Evolutionary conservation across 257 asterid species (phyloP).

Genomic region (Avicennia marina): DNA sequence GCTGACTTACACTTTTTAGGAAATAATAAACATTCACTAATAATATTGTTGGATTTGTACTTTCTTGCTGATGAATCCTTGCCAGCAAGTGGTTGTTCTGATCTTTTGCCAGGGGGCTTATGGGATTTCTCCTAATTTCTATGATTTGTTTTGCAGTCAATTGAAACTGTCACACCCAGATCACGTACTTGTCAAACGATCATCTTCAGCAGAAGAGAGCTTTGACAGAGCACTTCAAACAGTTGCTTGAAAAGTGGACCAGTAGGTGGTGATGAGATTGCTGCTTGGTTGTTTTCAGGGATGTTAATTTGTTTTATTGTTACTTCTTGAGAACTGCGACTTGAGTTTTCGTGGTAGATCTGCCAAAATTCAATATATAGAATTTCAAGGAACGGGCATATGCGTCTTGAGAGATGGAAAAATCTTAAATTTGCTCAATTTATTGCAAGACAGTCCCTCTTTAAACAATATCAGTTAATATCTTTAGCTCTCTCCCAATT

Average conservation of each 20-base stretch:
- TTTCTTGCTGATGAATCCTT: too few species aligned
- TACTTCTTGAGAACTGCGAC: conserved; percentile 9
- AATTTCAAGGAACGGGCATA: too few species aligned
- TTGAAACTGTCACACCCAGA: conserved; percentile 78
- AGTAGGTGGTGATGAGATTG: conserved; percentile 6
- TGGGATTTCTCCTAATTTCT: conserved; percentile 8
- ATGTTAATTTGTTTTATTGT: conserved; percentile 14
- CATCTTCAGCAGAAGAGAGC: conserved; percentile 60
- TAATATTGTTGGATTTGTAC: too few species aligned
- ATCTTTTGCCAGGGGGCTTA: not conserved
- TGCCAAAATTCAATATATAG: conserved; percentile 10
- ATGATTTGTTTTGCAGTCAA: conserved; percentile 59
- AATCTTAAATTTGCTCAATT: too few species aligned
- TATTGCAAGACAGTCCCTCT: too few species aligned
- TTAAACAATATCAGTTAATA: too few species aligned
- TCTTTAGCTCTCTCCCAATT: too few species aligned
- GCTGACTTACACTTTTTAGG: too few species aligned
- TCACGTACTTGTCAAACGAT: conserved; percentile 66
- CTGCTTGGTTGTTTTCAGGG: conserved; percentile 8
- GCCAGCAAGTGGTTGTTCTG: too few species aligned
- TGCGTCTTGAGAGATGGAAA: too few species aligned
- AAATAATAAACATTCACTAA: too few species aligned
- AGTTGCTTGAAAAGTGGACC: conserved; percentile 58
- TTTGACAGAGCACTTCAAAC: conserved; percentile 82
- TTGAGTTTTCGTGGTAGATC: conserved; percentile 18